These are phyloP conservation scores for Chalciporus sphaerocephalus DNA, from an alignment of 768 basidiomycete genomes.

Conservation along the genomic window DNA sequence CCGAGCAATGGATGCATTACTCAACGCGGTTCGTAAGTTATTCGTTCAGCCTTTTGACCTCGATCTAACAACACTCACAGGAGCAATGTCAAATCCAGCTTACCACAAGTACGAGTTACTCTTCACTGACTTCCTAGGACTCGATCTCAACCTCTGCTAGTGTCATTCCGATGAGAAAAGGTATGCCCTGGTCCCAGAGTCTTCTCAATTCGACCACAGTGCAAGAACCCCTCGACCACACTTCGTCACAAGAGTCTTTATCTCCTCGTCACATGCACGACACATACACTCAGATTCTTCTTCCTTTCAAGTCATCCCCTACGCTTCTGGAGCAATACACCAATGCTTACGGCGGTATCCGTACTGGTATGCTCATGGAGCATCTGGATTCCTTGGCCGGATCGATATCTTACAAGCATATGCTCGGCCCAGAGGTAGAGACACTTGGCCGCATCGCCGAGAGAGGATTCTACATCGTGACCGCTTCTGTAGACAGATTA, in stretches of 20 bases:
- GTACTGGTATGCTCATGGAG: conserved; percentile 71
- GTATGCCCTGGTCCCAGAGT: conserved; percentile 55
- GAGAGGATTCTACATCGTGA: conserved; percentile 76
- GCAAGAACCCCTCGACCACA: conserved; percentile 12
- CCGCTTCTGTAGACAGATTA: conserved; percentile 71
- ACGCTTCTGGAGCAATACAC: conserved; percentile 63
- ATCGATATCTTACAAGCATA: conserved; percentile 78
- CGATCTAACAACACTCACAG: conserved; percentile 27
- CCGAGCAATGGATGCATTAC: conserved; percentile 50
- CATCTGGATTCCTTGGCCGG: conserved; percentile 84
- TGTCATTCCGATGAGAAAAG: conserved; percentile 52
- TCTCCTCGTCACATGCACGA: conserved; percentile 60
- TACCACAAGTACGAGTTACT: conserved; percentile 42
- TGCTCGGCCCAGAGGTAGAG: conserved; percentile 61
- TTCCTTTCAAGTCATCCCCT: conserved; percentile 60
- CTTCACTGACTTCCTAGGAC: background rate
- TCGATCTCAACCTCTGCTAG: conserved; percentile 31
- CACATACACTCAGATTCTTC: conserved; percentile 61
- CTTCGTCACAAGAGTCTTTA: conserved; percentile 23
- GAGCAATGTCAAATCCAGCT: conserved; percentile 48
- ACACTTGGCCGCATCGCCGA: conserved; percentile 53
- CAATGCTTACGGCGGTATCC: conserved; percentile 66
- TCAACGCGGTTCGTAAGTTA: conserved; percentile 54
- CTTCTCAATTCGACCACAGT: conserved; percentile 39
- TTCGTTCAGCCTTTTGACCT: background rate